These are phyloP conservation scores for Paxillus rubicundulus DNA, from an alignment of 768 basidiomycete genomes.

Conservation along the genomic window DNA sequence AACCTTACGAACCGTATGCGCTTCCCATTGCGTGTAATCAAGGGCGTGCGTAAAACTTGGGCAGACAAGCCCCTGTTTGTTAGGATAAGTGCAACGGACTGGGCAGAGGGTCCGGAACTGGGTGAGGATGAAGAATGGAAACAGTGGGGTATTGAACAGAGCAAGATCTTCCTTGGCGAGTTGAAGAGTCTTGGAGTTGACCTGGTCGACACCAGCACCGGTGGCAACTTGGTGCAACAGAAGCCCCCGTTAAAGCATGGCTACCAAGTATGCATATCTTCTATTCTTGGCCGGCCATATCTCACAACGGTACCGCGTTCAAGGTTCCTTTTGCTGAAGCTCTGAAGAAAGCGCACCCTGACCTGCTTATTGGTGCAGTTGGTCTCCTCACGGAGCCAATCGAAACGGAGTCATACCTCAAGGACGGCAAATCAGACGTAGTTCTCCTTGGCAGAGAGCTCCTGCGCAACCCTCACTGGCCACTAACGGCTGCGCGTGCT, in stretches of 20 bases:
- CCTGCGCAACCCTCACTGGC: slow-evolving; percentile 64
- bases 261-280: slow-evolving; percentile 50
- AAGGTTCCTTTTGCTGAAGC: slow-evolving; percentile 69
- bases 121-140: slow-evolving; percentile 53
- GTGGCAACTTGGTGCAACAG: slow-evolving; percentile 62
- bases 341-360: slow-evolving; percentile 58
- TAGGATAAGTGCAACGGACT: slow-evolving; percentile 65
- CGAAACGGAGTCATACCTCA: slow-evolving; percentile 61
- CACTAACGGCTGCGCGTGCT: slow-evolving; percentile 56
- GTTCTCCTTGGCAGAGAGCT: slow-evolving; percentile 67
- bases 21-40: slow-evolving; percentile 57
- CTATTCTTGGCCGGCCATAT: background rate
- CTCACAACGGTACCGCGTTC: background rate
- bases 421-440: slow-evolving; percentile 65
- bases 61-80: slow-evolving; percentile 67
- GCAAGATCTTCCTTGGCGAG: slow-evolving; percentile 52
- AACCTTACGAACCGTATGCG: slow-evolving; percentile 71
- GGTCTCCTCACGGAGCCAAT: slow-evolving; percentile 67
- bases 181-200: slow-evolving; percentile 66
- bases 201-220: slow-evolving; percentile 69
- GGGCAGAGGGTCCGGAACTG: slow-evolving; percentile 57
- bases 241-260: slow-evolving; percentile 52
- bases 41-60: slow-evolving; percentile 56
- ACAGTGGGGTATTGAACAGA: slow-evolving; percentile 80
- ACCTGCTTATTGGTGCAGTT: slow-evolving; percentile 58